Base-by-base conservation (phyloP, 495 filamentous ascomycete genomes). In the Aspergillus baeticus region DNA sequence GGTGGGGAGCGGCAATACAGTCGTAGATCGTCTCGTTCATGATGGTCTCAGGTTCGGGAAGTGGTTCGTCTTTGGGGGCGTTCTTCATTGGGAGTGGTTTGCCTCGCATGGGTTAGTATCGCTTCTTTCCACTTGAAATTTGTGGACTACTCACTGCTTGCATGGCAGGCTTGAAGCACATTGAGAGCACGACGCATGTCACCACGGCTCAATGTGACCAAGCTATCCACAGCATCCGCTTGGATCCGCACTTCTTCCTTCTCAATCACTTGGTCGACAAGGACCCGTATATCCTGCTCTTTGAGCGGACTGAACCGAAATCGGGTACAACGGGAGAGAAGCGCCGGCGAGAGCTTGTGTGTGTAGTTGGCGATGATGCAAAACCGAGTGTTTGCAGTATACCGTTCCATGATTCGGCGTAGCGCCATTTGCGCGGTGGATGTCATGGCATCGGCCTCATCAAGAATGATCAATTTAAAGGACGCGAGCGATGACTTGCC, bases 351-450 rank as follows among this genome's bases (percentile, higher is more conserved):
- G n/a, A 99, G 85, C 70, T 98, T 99, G 75, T 99, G 94, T 29
- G 94, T 96, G 69, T 99, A 99, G 71, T 99, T 99, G 62, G 95
- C 95, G 55, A 99, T 97, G 63, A 99, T 91, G 74, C 93, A 97
- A 73, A 99, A 99, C 48, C 94, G 82, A 0, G 94, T 96, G 74
- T 99, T 98, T 55, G 92, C 90, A 0, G 94, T 99, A 74, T 98
- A 99, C 71, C 95, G 94, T 67, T 99, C 94, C 95, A 99, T 99
- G 54, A 99, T 99, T 39, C 94, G 77, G 58, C 94, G 85, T 23
- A 99, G 80, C 0, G 94, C 94, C 92, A 98, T 99, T 67, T 99
- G 94, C 14, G 94, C 94, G 0, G 92, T 90, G 18, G 88, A 83
- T 6, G 94, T 99, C 94, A 99, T 98, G 15, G 95, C 94, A 68